Conservation (phyloP, 805 yeast species). For the Ogataea saltuana region DNA sequence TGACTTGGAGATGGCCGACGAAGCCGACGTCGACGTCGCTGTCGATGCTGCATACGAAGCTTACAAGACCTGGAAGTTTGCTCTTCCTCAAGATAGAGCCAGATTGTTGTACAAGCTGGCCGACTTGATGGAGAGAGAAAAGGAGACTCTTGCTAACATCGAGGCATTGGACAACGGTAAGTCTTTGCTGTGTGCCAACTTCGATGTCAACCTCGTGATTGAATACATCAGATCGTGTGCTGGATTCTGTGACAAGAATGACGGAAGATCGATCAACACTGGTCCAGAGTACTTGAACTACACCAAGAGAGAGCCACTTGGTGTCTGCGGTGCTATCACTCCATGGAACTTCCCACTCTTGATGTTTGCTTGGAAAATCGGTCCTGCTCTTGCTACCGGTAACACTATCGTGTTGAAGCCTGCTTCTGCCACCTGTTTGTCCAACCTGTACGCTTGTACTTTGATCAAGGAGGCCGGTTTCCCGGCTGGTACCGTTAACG, state of each 20-base stretch:
- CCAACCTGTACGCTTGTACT: constrained; percentile 74
- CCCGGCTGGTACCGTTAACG: constrained; percentile 89
- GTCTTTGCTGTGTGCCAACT: constrained; percentile 66
- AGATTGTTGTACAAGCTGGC: constrained; percentile 69
- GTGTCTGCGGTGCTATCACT: constrained; percentile 93
- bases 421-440: constrained; percentile 89
- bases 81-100: constrained; percentile 70
- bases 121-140: constrained; percentile 69
- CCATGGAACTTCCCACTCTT: constrained; percentile 97
- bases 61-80: constrained; percentile 69
- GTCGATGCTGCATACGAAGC: constrained; percentile 84
- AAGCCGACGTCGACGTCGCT: constrained; percentile 79
- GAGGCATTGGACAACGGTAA: constrained; percentile 92
- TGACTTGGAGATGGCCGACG: constrained; percentile 71
- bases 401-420: constrained; percentile 86
- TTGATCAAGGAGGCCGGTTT: constrained; percentile 79
- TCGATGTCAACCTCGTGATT: constrained; percentile 72
- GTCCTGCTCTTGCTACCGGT: constrained; percentile 91
- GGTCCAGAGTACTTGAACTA: constrained; percentile 72
- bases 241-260: constrained; percentile 88
- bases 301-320: constrained; percentile 86
- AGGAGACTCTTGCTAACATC: constrained; percentile 71
- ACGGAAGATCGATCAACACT: constrained; percentile 74
- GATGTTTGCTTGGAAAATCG: constrained; percentile 94
- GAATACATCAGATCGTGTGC: constrained; percentile 80